Percentiles rank a stretch among this genome's conserved stretches.
phyloP scores from a whole-genome alignment of 352 stramenopile genomes.

The Pythium brassicae region DNA sequence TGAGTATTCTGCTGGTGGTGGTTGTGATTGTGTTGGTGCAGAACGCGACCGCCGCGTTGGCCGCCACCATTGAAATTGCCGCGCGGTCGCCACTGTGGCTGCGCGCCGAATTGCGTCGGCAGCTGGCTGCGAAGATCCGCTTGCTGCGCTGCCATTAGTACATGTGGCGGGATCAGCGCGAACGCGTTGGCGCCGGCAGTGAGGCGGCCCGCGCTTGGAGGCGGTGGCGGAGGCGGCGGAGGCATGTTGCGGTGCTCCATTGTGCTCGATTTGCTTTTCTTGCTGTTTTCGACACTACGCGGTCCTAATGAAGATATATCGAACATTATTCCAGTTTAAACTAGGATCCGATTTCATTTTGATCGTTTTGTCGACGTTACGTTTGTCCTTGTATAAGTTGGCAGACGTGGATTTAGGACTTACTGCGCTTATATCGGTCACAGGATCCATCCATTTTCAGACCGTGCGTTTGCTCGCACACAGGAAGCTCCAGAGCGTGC shows the following conservation, averaged over 20 bases:
- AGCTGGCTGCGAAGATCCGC: conserved; percentile 12
- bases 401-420: too few species aligned
- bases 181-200: not conserved
- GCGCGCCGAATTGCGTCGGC: conserved; percentile 11
- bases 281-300: not conserved
- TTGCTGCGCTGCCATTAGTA: conserved; percentile 52
- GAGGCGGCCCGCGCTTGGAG: conserved; percentile 13
- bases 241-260: conserved; percentile 10
- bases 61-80: conserved; percentile 7
- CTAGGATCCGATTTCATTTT: too few species aligned
- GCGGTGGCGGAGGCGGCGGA: conserved; percentile 15
- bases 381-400: too few species aligned
- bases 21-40: conserved; percentile 9
- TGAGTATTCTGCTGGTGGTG: conserved; percentile 6
- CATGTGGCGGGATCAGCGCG: conserved; percentile 33
- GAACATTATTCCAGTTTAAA: not conserved
- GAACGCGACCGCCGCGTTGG: conserved; percentile 10
- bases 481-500: too few species aligned
- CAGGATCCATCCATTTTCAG: too few species aligned
- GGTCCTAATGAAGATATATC: not conserved
- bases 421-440: not conserved
- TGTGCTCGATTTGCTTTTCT: not conserved
- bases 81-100: conserved; percentile 34
- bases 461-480: too few species aligned
- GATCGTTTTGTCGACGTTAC: too few species aligned